Base-by-base conservation (phyloP, 768 basidiomycete species). In the Lactarius sanguifluus region DNA sequence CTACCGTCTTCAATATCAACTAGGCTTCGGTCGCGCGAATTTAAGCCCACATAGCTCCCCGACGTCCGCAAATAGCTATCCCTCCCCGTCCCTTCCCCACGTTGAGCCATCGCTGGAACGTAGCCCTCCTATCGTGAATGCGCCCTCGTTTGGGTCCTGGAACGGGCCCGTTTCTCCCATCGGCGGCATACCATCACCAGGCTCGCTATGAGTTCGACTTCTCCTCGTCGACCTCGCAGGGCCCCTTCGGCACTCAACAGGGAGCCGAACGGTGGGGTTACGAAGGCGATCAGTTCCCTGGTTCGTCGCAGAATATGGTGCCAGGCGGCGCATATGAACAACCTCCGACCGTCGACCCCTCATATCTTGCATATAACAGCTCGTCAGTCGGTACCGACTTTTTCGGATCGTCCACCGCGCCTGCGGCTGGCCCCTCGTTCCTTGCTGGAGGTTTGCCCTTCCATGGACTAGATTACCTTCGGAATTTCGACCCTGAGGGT, bases 391-490 rank as follows among this genome's bases (percentile, higher is more conserved):
- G 67, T 34, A 6, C 47, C 61, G 69, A 74, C n/a, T 65, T 79
- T n/a, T 81, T 82, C 65, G 69, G 80, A 61, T 72, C 76, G 55
- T 71, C 72, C 43, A 73, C 74, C 25, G 69, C 83, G 66, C 83
- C 83, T 63, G 84, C 88, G 3, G 83, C 87, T 15, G 83, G 81
- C 6, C 76, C 88, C n/a, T 80, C 82, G 5, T 92, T 92, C 74
- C 80, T 87, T 68, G 85, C 85, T 10, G 81, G 86, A 28, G 90
- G 90, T 45, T 79, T 93, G n/a, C 92, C 91, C 1, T 94, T 94
- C 80, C 83, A 86, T 36, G 92, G 91, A 12, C 80, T 94, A 38
- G 92, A 94, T 71, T 94, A 85, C 71, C 88, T 94, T 72, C 85
- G 89, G 71, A 92, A 91, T 72, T 92, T 89, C 73, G 81, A 80